Evolutionary conservation across 306 rosid genomes (phyloP), one percentile per base, ranked within the genome.

Genomic region (Datisca glomerata): DNA sequence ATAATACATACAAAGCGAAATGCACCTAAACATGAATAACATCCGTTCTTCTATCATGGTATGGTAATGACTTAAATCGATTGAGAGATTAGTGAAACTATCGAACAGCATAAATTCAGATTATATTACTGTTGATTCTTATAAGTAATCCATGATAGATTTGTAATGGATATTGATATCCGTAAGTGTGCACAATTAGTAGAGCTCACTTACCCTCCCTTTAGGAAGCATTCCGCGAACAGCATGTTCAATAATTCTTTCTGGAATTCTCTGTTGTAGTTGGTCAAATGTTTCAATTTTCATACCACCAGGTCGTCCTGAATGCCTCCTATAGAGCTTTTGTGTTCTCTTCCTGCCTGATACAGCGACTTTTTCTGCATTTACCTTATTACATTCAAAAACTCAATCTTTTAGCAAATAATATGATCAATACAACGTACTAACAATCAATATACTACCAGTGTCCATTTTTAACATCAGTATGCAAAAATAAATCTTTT

Each of bases 211-310:
- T 65, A 91, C 98, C 94, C 98, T 80, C 49, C 94, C 96, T 58
- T 91, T 91, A 3, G 98, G 98, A 68, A 91, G 98, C 98, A 91
- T 91, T 27, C 98, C 98, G 8, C 94, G 94, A 64, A 91, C 98
- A 55, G 98, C 98, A 51, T 91, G 98, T 52, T 91, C 96, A 18
- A 84, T 47, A 63, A 91, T 84, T 65, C 98, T 75, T 62, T 91
- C 98, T 4, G 98, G 98, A 58, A 91, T 78, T 60, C 98, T 72
- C 45, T 78, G 76, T 64, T 91, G 98, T 49, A 91, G 71, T 59
- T 91, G 96, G 48, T 75, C 74, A 75, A 91, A 91, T 12, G 98
- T 91, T 60, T 91, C 98, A 23, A 75, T 78, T 19, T 22, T 91
- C 98, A 91, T 84, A 37, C 98, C 98, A 78, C 98, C 98, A 2